Evolutionary conservation across 345 rosid genomes (phyloP), one percentile per base, ranked within the genome.

Genomic region (Brassica nigra): DNA sequence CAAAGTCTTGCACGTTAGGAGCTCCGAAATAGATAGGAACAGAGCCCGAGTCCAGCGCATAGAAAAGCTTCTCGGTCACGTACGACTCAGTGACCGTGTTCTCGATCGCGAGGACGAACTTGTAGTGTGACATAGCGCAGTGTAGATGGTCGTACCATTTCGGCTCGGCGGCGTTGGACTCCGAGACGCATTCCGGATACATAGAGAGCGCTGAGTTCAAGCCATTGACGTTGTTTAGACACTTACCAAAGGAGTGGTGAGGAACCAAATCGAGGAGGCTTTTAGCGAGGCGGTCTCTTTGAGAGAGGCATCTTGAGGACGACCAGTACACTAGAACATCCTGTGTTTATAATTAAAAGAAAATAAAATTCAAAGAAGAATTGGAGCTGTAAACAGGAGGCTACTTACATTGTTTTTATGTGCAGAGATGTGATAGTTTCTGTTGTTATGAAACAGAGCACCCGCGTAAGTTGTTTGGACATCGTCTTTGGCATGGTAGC

Each of bases 121-220:
- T 92, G 87, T 95, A 92, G 77, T 92, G 91, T 81, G 99, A 95
- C 99, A 92, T 92, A 64, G 95, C 90, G 67, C 99, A 95, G 63
- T 95, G 97, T 58, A 92, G 82, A 68, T 95, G 97, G 74, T 91
- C 97, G 85, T 95, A 92, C 97, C 99, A 95, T 87, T 85, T 91
- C 8, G 91, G 90, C 62, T 57, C 71, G 14, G 30, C 71, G 14
- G 30, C 14, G 36, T 73, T 86, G 39, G 84, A 85, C 44, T 86
- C 89, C 0, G 78, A 62, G 3, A 86, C 77, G 54, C 99, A 95
- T 68, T 91, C 91, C 2, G 93, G 93, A 68, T 94, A 94, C 77
- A 89, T 77, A 33, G 90, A 83, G 62, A 91, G 88, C 27, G 95
- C 99, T 88, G 54, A 79, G 88, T 92, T 85, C 31, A 47, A 83